A percentile compares a stretch with the other conserved stretches of the same genome.
These are phyloP conservation scores for Fonsecaea pedrosoi DNA, from an alignment of 2,329 filamentous ascomycete genomes.

Conservation along the genomic window DNA sequence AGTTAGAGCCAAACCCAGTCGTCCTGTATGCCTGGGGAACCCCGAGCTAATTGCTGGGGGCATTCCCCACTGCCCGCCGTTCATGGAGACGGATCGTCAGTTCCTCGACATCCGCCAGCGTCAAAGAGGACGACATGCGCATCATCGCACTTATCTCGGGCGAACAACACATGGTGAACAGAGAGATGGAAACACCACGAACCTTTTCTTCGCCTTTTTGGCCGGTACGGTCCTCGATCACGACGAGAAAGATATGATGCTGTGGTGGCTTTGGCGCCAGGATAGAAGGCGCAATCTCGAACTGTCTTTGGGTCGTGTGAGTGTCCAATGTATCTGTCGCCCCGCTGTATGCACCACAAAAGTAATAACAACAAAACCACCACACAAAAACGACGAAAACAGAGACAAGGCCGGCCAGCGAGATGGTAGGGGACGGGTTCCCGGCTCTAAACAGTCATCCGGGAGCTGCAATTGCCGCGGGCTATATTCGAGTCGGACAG, in stretches of 20 bases:
- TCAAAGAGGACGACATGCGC: slow-evolving; percentile 19
- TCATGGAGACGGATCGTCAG: slow-evolving; percentile 3
- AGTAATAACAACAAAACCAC: slow-evolving; percentile 18
- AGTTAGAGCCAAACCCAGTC: slow-evolving; percentile 14
- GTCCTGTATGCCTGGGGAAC: neutral
- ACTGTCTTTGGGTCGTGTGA: neutral
- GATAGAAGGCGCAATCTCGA: neutral
- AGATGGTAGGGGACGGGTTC: slow-evolving; percentile 17
- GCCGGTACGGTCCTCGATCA: neutral
- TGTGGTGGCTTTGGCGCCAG: neutral
- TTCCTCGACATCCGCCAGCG: slow-evolving; percentile 5
- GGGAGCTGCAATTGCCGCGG: slow-evolving; percentile 12
- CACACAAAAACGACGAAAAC: slow-evolving; percentile 30
- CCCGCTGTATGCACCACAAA: slow-evolving; percentile 4
- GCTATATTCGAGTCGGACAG: neutral
- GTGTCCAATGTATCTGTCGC: slow-evolving; percentile 2
- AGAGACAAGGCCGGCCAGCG: slow-evolving; percentile 38
- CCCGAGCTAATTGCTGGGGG: neutral
- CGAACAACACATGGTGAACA: neutral
- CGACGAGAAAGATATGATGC: neutral
- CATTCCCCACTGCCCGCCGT: neutral
- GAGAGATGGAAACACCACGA: slow-evolving; percentile 11
- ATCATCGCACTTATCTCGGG: neutral
- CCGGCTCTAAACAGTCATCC: slow-evolving; percentile 26
- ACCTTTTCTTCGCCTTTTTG: slow-evolving; percentile 17